Percentiles rank a stretch among this genome's conserved stretches.
phyloP scores from a whole-genome alignment of 352 stramenopile species.

The Lagenidium giganteum region DNA sequence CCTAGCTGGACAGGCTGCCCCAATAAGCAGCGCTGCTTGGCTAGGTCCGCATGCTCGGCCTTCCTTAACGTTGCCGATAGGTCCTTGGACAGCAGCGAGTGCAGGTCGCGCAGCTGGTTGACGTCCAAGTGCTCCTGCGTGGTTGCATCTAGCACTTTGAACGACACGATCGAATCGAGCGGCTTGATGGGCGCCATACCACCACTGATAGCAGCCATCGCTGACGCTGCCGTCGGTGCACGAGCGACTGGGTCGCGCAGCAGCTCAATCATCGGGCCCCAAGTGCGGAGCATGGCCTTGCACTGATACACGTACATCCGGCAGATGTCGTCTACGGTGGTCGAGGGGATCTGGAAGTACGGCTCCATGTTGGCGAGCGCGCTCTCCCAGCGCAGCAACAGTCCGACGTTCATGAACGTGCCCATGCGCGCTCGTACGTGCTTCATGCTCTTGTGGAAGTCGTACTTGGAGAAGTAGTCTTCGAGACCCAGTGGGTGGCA shows the following conservation, averaged over 20 bases:
- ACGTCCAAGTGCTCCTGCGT: conserved; percentile 25
- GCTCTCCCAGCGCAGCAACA: conserved; percentile 65
- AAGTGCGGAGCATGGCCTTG: conserved; percentile 28
- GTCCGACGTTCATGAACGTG: conserved; percentile 45
- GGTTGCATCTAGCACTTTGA: conserved; percentile 39
- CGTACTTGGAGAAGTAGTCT: conserved; percentile 72
- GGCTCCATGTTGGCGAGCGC: conserved; percentile 64
- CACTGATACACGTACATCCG: conserved; percentile 32
- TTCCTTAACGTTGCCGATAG: conserved; percentile 33
- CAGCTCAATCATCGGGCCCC: conserved; percentile 27
- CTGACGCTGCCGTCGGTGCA: too few species aligned
- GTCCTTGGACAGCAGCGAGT: conserved; percentile 53
- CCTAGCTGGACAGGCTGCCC: conserved; percentile 66
- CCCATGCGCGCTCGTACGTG: conserved; percentile 33
- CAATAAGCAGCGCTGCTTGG: conserved; percentile 46
- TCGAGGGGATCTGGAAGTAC: conserved; percentile 39
- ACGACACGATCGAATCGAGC: conserved; percentile 61
- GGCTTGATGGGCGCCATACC: too few species aligned
- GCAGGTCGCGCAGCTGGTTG: conserved; percentile 36
- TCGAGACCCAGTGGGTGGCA: conserved; percentile 50
- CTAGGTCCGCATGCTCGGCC: conserved; percentile 27
- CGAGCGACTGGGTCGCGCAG: conserved; percentile 16
- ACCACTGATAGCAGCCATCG: too few species aligned
- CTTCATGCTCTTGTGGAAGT: conserved; percentile 46
- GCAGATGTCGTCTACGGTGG: conserved; percentile 31